Evolutionary conservation across 768 basidiomycete genomes (phyloP).

Genomic region (Tylopilus vinaceipallidus): DNA sequence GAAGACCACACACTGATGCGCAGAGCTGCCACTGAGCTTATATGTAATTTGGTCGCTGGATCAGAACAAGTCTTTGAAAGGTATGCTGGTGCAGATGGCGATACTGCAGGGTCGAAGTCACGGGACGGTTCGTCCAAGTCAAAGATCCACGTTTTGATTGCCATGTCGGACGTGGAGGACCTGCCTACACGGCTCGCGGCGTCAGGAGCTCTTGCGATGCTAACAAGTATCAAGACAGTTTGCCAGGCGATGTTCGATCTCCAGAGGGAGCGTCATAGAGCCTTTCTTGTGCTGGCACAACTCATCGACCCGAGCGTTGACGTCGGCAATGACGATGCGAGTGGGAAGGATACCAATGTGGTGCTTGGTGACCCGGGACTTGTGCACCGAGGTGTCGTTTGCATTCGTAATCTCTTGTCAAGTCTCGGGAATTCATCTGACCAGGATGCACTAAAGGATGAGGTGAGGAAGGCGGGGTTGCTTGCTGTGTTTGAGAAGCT

Average conservation of each 20-base stretch:
- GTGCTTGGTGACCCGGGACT: slow-evolving; percentile 51
- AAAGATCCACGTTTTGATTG: slow-evolving; percentile 78
- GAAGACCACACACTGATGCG: slow-evolving; percentile 83
- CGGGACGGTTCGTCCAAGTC: slow-evolving; percentile 38
- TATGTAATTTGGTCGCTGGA: slow-evolving; percentile 86
- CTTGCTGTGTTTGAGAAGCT: slow-evolving; percentile 49
- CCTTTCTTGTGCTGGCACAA: slow-evolving; percentile 63
- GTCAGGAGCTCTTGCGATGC: slow-evolving; percentile 81
- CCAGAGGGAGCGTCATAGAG: slow-evolving; percentile 60
- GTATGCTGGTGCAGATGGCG: slow-evolving; percentile 51
- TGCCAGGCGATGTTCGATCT: slow-evolving; percentile 63
- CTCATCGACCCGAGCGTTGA: slow-evolving; percentile 59
- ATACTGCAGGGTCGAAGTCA: slow-evolving; percentile 43
- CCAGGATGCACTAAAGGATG: slow-evolving; percentile 45
- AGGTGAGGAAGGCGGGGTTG: slow-evolving; percentile 54
- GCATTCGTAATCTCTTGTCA: slow-evolving; percentile 59
- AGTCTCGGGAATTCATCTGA: slow-evolving; percentile 41
- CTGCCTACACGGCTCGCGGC: slow-evolving; percentile 84
- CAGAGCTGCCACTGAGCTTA: slow-evolving; percentile 84
- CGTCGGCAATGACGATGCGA: slow-evolving; percentile 32
- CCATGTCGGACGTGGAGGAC: slow-evolving; percentile 86
- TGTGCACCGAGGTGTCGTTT: slow-evolving; percentile 77
- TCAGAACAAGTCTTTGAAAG: slow-evolving; percentile 73
- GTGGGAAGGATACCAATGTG: slow-evolving; percentile 35
- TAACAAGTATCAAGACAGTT: slow-evolving; percentile 60